These are phyloP conservation scores for Thymus quinquecostatus DNA, from an alignment of 257 asterid genomes.

Conservation along the genomic window DNA sequence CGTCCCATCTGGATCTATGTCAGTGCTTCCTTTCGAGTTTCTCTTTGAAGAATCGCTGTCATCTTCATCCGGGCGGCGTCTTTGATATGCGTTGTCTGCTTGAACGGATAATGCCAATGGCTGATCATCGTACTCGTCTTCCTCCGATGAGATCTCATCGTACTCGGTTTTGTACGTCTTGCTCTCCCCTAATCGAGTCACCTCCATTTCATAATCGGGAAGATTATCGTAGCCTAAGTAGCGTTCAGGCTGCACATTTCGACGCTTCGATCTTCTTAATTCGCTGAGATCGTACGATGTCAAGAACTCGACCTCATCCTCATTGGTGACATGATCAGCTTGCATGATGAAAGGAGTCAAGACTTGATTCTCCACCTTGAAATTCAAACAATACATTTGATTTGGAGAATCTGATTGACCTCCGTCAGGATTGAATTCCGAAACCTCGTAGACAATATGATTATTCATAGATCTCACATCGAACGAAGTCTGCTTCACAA, in stretches of 20 bases:
- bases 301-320: conserved; percentile 44
- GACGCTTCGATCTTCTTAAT: conserved; percentile 80
- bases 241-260: conserved; percentile 74
- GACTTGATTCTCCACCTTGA: conserved; percentile 63
- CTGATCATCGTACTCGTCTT: conserved; percentile 43
- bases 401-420: conserved; percentile 26
- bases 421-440: conserved; percentile 40
- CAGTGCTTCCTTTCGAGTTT: conserved; percentile 29
- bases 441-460: conserved; percentile 67
- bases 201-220: conserved; percentile 69
- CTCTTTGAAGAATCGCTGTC: conserved; percentile 28
- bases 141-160: conserved; percentile 43
- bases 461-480: conserved; percentile 59
- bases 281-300: conserved; percentile 46
- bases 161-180: conserved; percentile 47
- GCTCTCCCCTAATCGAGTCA: conserved; percentile 69
- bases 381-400: conserved; percentile 50
- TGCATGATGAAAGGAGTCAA: conserved; percentile 46
- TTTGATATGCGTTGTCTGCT: conserved; percentile 57
- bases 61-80: conserved; percentile 31
- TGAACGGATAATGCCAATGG: conserved; percentile 77
- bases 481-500: conserved; percentile 57
- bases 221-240: conserved; percentile 65
- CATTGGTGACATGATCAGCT: conserved; percentile 38
- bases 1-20: conserved; percentile 18